These are phyloP conservation scores for Priceomyces carsonii DNA, from an alignment of 805 yeast genomes.

Conservation along the genomic window DNA sequence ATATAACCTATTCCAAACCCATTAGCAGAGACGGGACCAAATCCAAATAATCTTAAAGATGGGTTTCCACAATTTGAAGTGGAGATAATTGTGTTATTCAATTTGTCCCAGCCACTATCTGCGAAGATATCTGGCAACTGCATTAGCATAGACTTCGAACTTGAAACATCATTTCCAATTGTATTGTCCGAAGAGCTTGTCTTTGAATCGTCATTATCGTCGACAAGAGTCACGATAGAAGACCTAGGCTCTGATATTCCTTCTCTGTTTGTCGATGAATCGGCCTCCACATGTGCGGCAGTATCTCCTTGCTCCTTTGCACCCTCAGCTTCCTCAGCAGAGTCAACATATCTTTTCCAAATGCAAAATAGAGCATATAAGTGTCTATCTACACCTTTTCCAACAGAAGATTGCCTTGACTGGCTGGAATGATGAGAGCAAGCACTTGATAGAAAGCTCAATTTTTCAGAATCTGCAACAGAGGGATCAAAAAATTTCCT, in stretches of 20 bases:
- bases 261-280: slow-evolving; percentile 25
- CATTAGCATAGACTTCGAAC: slow-evolving; percentile 18
- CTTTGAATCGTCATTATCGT: slow-evolving; percentile 15
- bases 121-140: slow-evolving; percentile 74
- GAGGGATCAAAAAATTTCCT: slow-evolving; percentile 77
- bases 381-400: slow-evolving; percentile 92
- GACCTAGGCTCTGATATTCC: slow-evolving; percentile 14
- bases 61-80: slow-evolving; percentile 64
- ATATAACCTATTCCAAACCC: slow-evolving; percentile 62
- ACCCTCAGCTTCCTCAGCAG: slow-evolving; percentile 14
- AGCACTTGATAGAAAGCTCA: slow-evolving; percentile 62
- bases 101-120: slow-evolving; percentile 84
- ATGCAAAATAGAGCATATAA: slow-evolving; percentile 83
- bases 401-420: slow-evolving; percentile 68
- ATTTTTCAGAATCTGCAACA: slow-evolving; percentile 58
- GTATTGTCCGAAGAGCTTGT: slow-evolving; percentile 30
- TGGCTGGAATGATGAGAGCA: slow-evolving; percentile 68
- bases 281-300: slow-evolving; percentile 10
- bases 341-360: slow-evolving; percentile 67
- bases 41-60: slow-evolving; percentile 56
- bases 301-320: slow-evolving; percentile 1
- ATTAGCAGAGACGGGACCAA: slow-evolving; percentile 58
- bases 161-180: slow-evolving; percentile 21
- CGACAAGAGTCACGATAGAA: slow-evolving; percentile 15
- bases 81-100: slow-evolving; percentile 77